Base-by-base conservation (phyloP, 768 basidiomycete species). In the Podaxis mareebaensis region DNA sequence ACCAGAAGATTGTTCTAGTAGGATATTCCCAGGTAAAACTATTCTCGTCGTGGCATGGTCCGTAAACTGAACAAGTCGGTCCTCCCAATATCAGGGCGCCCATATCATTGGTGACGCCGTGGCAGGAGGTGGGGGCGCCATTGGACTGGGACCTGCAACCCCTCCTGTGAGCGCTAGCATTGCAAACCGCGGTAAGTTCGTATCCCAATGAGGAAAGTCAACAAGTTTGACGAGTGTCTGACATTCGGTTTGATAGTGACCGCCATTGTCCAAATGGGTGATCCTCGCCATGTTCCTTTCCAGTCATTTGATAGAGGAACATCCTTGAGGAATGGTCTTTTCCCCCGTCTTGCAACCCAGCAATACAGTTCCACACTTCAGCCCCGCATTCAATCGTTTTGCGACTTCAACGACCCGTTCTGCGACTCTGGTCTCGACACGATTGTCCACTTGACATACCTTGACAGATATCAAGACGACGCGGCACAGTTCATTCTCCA, bases 1-100 rank as follows among this genome's bases (percentile, higher is more conserved):
- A 65, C 48, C 72, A 72, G 54, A 74, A 74, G 66, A 72, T 74
- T 46, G 73, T 74, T 24, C 68, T 74, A 12, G 69, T 72, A 54
- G 71, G 73, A 28, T 74, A 72, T 44, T 72, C 71, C 28, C 71
- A 72, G 63, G 71, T 70, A 30, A 24, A 13, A 24, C 22, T 12
- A 53, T 13, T 20, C 20, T 26, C 38, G 30, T 13, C 22, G 13
- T 12, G 26, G 24, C 20, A 30, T 59, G 44, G 3, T 24, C 20
- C 17, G 6, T 22, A 53, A 39, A 46, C 22, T 39, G 26, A 56
- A 42, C 36, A 15, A 53, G 33, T 33, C 5, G 26, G 52, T 17
- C 24, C 12, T 6, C 52, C 12, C 30, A 12, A 17, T 56, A 54
- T 42, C 55, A 74, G 69, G 73, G 73, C 22, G 73, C 71, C 3